phyloP scores from a whole-genome alignment of 2,329 filamentous ascomycete genomes.

The Phoma sp. region DNA sequence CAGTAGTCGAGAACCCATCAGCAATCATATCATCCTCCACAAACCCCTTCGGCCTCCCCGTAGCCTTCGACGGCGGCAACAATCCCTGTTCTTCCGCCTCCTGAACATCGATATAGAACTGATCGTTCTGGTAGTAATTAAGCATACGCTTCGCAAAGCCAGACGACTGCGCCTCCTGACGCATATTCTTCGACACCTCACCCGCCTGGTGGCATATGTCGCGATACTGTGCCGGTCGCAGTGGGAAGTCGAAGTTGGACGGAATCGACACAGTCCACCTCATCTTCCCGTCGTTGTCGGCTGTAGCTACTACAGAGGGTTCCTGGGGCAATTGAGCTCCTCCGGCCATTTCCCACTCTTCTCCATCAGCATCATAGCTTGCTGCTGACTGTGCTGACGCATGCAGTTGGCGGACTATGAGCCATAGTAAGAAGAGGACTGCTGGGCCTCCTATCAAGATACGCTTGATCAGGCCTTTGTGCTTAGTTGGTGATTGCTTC shows the following conservation, averaged over 20 bases:
- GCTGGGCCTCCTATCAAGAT: slow-evolving; percentile 62
- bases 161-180: slow-evolving; percentile 38
- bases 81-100: slow-evolving; percentile 73
- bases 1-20: slow-evolving; percentile 35
- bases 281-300: slow-evolving; percentile 68
- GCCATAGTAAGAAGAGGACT: slow-evolving; percentile 59
- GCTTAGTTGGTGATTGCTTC: slow-evolving; percentile 62
- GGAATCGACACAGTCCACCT: slow-evolving; percentile 88
- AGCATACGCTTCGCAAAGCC: slow-evolving; percentile 44
- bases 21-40: slow-evolving; percentile 48
- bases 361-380: slow-evolving; percentile 33
- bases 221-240: slow-evolving; percentile 70
- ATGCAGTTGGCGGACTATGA: slow-evolving; percentile 48
- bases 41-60: slow-evolving; percentile 48
- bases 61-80: slow-evolving; percentile 57
- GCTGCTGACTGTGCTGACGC: slow-evolving; percentile 11
- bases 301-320: slow-evolving; percentile 75
- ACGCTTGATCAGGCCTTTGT: slow-evolving; percentile 64
- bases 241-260: slow-evolving; percentile 68
- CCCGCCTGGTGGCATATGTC: slow-evolving; percentile 73
- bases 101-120: slow-evolving; percentile 75
- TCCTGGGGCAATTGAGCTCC: slow-evolving; percentile 72
- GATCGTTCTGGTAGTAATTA: slow-evolving; percentile 69
- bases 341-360: slow-evolving; percentile 71
- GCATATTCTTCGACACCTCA: slow-evolving; percentile 66